Conservation (phyloP, 768 basidiomycete genomes). For the Kwoniella sp. region DNA sequence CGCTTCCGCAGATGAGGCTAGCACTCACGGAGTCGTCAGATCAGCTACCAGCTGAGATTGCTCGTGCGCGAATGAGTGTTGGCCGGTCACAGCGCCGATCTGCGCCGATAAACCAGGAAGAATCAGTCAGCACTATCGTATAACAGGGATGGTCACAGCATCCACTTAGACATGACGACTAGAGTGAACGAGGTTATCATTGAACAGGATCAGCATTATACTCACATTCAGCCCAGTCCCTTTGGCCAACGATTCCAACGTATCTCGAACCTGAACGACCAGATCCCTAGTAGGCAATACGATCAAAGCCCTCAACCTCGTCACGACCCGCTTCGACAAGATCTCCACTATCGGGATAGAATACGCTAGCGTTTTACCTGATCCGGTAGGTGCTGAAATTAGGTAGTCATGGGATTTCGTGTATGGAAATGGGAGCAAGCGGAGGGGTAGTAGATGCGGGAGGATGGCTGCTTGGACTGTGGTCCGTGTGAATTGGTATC, state of each 20-base stretch:
- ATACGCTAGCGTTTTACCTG: slow-evolving; percentile 97
- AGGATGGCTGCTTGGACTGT: slow-evolving; percentile 86
- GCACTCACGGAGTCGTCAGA: slow-evolving; percentile 60
- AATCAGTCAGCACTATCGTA: background rate
- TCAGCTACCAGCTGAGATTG: slow-evolving; percentile 77
- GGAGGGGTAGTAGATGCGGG: slow-evolving; percentile 69
- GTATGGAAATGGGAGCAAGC: slow-evolving; percentile 61
- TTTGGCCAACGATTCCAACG: slow-evolving; percentile 78
- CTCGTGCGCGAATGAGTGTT: slow-evolving; percentile 91
- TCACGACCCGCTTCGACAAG: slow-evolving; percentile 72
- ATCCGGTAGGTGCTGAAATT: slow-evolving; percentile 95
- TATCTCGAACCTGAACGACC: slow-evolving; percentile 87
- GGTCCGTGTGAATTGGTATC: background rate
- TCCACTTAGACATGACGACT: too few species aligned
- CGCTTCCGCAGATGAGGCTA: background rate
- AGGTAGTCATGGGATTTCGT: slow-evolving; percentile 81
- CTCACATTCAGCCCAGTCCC: slow-evolving; percentile 82
- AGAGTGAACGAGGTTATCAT: too few species aligned
- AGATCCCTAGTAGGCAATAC: slow-evolving; percentile 93
- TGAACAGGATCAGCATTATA: too few species aligned
- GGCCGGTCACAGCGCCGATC: slow-evolving; percentile 83
- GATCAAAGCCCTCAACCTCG: slow-evolving; percentile 80
- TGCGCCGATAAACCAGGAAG: slow-evolving; percentile 40
- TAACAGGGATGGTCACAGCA: too few species aligned
- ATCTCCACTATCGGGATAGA: slow-evolving; percentile 88